Conservation (phyloP, 2,329 filamentous ascomycete species). For the Coniochaeta prunicola region DNA sequence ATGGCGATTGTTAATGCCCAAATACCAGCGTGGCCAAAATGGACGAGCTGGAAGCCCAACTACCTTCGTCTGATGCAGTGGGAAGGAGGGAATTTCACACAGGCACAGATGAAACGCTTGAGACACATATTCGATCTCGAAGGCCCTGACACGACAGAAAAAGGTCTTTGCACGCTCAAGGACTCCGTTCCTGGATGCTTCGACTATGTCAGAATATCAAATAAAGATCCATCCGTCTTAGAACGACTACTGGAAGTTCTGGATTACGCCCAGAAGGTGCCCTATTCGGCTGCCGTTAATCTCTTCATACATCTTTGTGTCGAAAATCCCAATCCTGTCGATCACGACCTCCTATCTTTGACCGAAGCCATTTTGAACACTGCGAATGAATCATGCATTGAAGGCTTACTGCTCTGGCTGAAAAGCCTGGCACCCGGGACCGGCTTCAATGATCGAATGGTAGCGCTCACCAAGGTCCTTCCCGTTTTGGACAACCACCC, state of each 20-base stretch:
- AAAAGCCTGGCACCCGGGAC: conserved; percentile 1
- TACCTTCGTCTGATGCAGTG: conserved; percentile 11
- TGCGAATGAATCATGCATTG: conserved; percentile 7
- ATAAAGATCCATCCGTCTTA: conserved; percentile 4
- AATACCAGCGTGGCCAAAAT: conserved; percentile 8
- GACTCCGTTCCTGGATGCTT: conserved; percentile 10
- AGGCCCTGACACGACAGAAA: conserved; percentile 11
- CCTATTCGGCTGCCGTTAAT: conserved; percentile 9
- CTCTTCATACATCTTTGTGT: conserved; percentile 12
- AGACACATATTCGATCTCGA: conserved; percentile 13
- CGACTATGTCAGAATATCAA: conserved; percentile 4
- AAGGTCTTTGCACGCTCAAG: conserved; percentile 8
- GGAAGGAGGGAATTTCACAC: conserved; percentile 11
- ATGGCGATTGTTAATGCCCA: conserved; percentile 7
- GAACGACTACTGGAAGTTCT: conserved; percentile 8
- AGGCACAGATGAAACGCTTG: conserved; percentile 8
- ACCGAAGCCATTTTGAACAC: conserved; percentile 9
- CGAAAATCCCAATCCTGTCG: conserved; percentile 4
- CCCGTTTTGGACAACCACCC: conserved; percentile 5
- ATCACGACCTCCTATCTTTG: conserved; percentile 8
- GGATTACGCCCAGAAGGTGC: conserved; percentile 6
- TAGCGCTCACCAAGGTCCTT: conserved; percentile 8
- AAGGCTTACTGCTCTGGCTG: conserved; percentile 7
- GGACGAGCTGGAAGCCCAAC: conserved; percentile 13
- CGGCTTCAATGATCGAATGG: conserved; percentile 9